phyloP scores from a whole-genome alignment of 2,329 filamentous ascomycete genomes.

The Aspergillus pseudotamarii region DNA sequence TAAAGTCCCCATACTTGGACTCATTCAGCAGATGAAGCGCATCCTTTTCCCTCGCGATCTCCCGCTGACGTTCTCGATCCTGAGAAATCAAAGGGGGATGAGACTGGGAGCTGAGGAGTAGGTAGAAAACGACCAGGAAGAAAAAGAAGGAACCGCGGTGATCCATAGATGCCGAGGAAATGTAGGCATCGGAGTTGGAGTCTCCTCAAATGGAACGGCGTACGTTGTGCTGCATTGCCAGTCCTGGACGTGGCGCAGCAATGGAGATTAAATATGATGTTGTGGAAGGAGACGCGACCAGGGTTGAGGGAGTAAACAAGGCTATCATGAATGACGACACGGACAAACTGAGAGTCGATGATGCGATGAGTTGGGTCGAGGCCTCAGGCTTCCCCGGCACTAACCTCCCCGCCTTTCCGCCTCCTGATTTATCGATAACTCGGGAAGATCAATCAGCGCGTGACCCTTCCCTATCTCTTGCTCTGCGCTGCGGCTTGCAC shows the following conservation, averaged over 20 bases:
- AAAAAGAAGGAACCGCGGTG: slow-evolving; percentile 53
- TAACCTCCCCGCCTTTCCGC: slow-evolving; percentile 9
- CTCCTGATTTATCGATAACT: slow-evolving; percentile 16
- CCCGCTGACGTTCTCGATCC: slow-evolving; percentile 50
- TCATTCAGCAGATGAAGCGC: slow-evolving; percentile 54
- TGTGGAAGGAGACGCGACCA: background rate
- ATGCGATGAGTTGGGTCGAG: slow-evolving; percentile 25
- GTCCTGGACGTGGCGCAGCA: slow-evolving; percentile 9
- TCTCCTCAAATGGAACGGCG: slow-evolving; percentile 21
- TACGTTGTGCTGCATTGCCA: slow-evolving; percentile 32
- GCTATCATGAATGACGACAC: slow-evolving; percentile 10
- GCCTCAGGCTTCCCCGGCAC: slow-evolving; percentile 24
- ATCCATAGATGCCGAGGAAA: slow-evolving; percentile 44
- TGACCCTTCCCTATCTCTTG: background rate
- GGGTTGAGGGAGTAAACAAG: background rate
- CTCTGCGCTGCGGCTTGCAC: background rate
- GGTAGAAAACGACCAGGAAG: slow-evolving; percentile 55
- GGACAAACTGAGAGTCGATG: slow-evolving; percentile 23
- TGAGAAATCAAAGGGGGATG: slow-evolving; percentile 44
- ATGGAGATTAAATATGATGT: slow-evolving; percentile 2
- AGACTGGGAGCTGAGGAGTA: slow-evolving; percentile 54
- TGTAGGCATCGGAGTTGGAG: slow-evolving; percentile 28
- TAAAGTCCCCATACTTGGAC: slow-evolving; percentile 57
- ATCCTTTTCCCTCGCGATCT: slow-evolving; percentile 54
- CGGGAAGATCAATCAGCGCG: background rate